Conservation (phyloP, 352 stramenopile genomes). For the Plasmopara muralis region DNA sequence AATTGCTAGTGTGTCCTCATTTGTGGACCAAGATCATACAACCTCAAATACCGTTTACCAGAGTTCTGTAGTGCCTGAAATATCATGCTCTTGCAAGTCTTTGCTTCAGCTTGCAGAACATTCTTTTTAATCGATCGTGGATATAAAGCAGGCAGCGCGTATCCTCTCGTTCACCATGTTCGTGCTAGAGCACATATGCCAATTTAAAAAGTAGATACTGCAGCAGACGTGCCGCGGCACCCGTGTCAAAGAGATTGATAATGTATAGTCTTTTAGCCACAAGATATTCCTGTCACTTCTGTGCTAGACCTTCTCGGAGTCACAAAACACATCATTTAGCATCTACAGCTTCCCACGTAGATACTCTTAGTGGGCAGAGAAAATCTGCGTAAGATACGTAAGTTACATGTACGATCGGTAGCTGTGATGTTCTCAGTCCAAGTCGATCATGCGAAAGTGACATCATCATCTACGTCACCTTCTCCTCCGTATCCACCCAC, state of each 20-base stretch:
- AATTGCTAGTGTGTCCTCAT: constrained; percentile 41
- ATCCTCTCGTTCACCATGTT: constrained; percentile 90
- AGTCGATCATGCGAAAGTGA: constrained; percentile 79
- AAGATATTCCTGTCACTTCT: constrained; percentile 87
- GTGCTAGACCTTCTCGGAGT: constrained; percentile 93
- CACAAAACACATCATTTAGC: constrained; percentile 90
- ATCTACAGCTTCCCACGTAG: constrained; percentile 85
- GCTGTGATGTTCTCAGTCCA: constrained; percentile 96
- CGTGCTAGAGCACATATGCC: constrained; percentile 73
- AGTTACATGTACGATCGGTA: constrained; percentile 96
- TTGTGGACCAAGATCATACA: constrained; percentile 54
- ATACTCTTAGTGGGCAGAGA: constrained; percentile 78
- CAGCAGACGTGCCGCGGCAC: constrained; percentile 78
- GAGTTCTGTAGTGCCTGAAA: constrained; percentile 63
- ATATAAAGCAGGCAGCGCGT: constrained; percentile 98
- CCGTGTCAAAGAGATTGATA: constrained; percentile 98
- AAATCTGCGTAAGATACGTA: constrained; percentile 98
- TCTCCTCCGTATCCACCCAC: constrained; percentile 91
- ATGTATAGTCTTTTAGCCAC: constrained; percentile 98
- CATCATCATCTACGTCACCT: constrained; percentile 81
- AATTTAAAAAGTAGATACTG: constrained; percentile 80
- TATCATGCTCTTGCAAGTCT: constrained; percentile 51
- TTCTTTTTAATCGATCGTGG: constrained; percentile 90
- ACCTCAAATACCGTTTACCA: constrained; percentile 69
- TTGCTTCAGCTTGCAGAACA: constrained; percentile 50